A percentile compares a stretch with the other conserved stretches of the same genome.
phyloP scores from a whole-genome alignment of 805 yeast species.

The Nakazawaea molendinolei region DNA sequence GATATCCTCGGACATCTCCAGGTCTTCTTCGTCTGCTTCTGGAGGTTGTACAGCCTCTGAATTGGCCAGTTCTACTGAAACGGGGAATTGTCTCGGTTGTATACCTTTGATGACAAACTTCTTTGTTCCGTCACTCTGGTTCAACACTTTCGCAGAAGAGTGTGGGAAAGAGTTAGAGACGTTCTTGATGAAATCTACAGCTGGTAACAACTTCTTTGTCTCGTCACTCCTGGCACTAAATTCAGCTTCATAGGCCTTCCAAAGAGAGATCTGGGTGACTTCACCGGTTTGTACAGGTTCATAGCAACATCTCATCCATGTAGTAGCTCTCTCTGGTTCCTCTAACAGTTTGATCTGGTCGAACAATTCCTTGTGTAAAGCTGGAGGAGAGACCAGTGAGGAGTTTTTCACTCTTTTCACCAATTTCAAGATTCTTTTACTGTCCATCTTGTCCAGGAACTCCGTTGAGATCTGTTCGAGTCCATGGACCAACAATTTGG shows the following conservation, averaged over 20 bases:
- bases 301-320: slow-evolving; percentile 92
- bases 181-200: slow-evolving; percentile 94
- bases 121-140: slow-evolving; percentile 54
- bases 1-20: slow-evolving; percentile 14
- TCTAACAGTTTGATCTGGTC: slow-evolving; percentile 55
- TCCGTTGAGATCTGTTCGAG: slow-evolving; percentile 29
- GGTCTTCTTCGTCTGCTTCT: slow-evolving; percentile 9
- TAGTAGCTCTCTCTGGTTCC: slow-evolving; percentile 88
- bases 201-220: slow-evolving; percentile 64
- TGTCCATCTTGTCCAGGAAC: slow-evolving; percentile 17
- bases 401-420: slow-evolving; percentile 54
- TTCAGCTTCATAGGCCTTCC: slow-evolving; percentile 91
- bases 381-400: slow-evolving; percentile 63
- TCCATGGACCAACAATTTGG: slow-evolving; percentile 50
- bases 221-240: slow-evolving; percentile 50
- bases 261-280: slow-evolving; percentile 89
- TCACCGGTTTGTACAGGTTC: slow-evolving; percentile 73
- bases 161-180: slow-evolving; percentile 83
- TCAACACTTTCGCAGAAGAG: slow-evolving; percentile 90
- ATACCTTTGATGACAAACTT: slow-evolving; percentile 92
- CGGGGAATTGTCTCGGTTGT: slow-evolving; percentile 69
- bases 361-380: slow-evolving; percentile 46
- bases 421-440: slow-evolving; percentile 25
- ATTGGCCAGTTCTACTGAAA: slow-evolving; percentile 36
- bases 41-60: slow-evolving; percentile 14